Evolutionary conservation across 1,284 basidiomycete species (phyloP).

Genomic region (Ustilago loliicola): DNA sequence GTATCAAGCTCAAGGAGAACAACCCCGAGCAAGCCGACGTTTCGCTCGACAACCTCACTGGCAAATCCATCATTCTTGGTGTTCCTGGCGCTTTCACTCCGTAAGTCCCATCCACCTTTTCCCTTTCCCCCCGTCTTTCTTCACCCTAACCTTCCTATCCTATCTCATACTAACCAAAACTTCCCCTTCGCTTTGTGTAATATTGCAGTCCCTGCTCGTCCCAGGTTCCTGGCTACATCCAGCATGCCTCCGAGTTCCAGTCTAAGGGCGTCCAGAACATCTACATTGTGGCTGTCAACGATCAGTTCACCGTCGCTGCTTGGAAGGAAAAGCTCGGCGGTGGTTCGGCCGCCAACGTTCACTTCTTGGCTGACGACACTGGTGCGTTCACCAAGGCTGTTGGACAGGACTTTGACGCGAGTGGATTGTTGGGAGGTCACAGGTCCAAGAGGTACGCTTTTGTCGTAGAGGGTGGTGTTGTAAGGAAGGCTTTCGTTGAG

Average conservation of each 20-base stretch:
- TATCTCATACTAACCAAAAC: neutral
- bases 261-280: conserved; percentile 63
- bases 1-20: conserved; percentile 60
- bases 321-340: conserved; percentile 68
- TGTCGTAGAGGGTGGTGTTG: conserved; percentile 60
- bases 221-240: conserved; percentile 68
- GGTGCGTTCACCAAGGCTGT: conserved; percentile 65
- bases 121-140: neutral
- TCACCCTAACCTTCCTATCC: neutral
- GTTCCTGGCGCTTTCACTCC: conserved; percentile 53
- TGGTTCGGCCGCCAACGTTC: conserved; percentile 44
- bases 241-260: conserved; percentile 56
- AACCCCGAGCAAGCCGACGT: conserved; percentile 59
- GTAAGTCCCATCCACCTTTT: conserved; percentile 14
- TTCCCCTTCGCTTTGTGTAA: conserved; percentile 7
- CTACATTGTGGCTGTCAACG: conserved; percentile 67
- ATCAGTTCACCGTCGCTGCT: conserved; percentile 63
- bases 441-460: conserved; percentile 59
- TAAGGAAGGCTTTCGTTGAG: conserved; percentile 62
- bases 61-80: conserved; percentile 50
- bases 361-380: conserved; percentile 67
- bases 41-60: conserved; percentile 50
- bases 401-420: conserved; percentile 66
- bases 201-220: conserved; percentile 59
- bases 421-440: conserved; percentile 58